Conservation (phyloP, 768 basidiomycete genomes). For the Boletus reticuloceps region DNA sequence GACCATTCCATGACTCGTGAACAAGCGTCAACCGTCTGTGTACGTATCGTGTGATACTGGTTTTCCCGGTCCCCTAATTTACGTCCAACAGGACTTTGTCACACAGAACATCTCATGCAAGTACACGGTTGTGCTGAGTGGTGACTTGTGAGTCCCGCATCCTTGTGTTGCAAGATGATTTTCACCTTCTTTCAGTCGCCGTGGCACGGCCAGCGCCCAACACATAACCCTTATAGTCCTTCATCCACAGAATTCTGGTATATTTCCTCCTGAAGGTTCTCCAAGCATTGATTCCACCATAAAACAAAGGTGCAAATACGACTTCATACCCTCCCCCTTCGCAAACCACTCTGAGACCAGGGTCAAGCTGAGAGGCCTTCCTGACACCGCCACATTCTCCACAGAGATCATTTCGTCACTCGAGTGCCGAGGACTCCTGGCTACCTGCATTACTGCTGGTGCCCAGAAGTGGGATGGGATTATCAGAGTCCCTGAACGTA, state of each 20-base stretch:
- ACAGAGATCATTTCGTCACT: slow-evolving; percentile 43
- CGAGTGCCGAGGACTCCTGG: slow-evolving; percentile 44
- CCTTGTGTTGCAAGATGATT: not conserved
- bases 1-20: slow-evolving; percentile 34
- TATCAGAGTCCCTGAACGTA: slow-evolving; percentile 42
- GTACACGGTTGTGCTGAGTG: slow-evolving; percentile 50
- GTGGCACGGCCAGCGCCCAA: slow-evolving; percentile 30
- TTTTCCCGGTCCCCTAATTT: not conserved
- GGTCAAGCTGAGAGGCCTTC: slow-evolving; percentile 1
- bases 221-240: slow-evolving; percentile 14
- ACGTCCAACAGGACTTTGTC: slow-evolving; percentile 44
- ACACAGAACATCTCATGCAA: slow-evolving; percentile 43
- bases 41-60: slow-evolving; percentile 25
- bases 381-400: slow-evolving; percentile 28
- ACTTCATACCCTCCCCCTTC: slow-evolving; percentile 17
- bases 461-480: slow-evolving; percentile 51
- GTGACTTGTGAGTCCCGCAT: slow-evolving; percentile 54
- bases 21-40: slow-evolving; percentile 47
- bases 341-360: slow-evolving; percentile 8
- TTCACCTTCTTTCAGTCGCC: slow-evolving; percentile 39
- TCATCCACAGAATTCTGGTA: slow-evolving; percentile 11
- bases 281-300: slow-evolving; percentile 15
- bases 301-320: slow-evolving; percentile 5
- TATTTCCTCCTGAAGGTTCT: slow-evolving; percentile 16
- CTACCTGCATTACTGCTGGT: slow-evolving; percentile 32